Base-by-base conservation (phyloP, 306 rosid species). In the Quercus bicolor region DNA sequence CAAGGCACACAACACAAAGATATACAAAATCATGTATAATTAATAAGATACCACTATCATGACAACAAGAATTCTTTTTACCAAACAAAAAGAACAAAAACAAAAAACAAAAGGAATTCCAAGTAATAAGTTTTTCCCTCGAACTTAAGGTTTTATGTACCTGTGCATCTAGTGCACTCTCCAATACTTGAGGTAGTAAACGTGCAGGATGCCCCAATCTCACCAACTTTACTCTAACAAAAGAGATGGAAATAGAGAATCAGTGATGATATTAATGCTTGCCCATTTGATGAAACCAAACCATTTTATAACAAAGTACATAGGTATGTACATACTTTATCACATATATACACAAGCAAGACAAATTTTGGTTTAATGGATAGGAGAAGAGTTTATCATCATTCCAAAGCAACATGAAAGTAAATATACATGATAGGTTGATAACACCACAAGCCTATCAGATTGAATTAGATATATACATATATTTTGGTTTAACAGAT, bases 131-230 rank as follows among this genome's bases (percentile, higher is more conserved):
- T 60, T 76, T 53, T 20, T 16, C 14, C n/a, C 37, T n/a, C 57
- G 5, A 53, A 52, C 65, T 15, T 28, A 8, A 10, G 18, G 23
- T 19, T 26, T 69, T 31, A 26, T 31, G 81, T 82, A 92, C 98
- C 98, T 95, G 98, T 74, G 98, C 92, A 82, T 95, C 98, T 84
- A 95, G 83, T 59, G 98, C 98, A 83, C 96, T 92, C 62, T 95
- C 98, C 86, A 95, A 86, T 45, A 95, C 97, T 92, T 95, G 98
- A 78, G 98, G 98, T 84, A 95, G 90, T 79, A 95, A 86, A 61
- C 98, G 98, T 60, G 98, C 98, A 80, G 98, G 98, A 83, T 95
- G 98, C 71, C 98, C 98, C 82, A 95, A 4, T 87, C 98, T 91
- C 90, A 95, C 98, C 82, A 95, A 89, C 90, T 92, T 95, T 70